Evolutionary conservation across 2,329 filamentous ascomycete genomes (phyloP), one percentile per base, ranked within the genome.

Genomic region (Fusarium gaditjirri): DNA sequence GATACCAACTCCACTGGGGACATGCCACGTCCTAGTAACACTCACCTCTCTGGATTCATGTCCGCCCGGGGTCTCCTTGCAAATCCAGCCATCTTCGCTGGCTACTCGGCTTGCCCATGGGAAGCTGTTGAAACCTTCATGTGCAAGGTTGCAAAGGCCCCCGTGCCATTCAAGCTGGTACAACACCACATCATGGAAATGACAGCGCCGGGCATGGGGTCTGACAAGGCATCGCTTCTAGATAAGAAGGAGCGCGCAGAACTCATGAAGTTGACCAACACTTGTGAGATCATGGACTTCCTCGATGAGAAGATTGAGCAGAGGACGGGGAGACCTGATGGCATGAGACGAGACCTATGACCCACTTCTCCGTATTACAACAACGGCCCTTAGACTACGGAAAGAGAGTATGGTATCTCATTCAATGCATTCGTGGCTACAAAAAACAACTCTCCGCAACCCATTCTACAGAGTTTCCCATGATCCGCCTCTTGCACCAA

Each of bases 111-210:
- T 27, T 91, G 90, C 68, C 87, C 90, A 4, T 90, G 88, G 87
- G 85, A 88, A 52, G 90, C 88, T 3, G 86, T 93, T 29, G 88
- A 90, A 76, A 80, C 83, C 19, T 92, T 93, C 78, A 83, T 93
- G 82, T 86, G 83, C 65, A 86, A 88, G 65, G 86, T 86, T 14
- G 85, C 88, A 14, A 83, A 84, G 42, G 84, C 84, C 3, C 90
- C 91, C 10, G 82, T 93, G 33, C 90, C 90, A 4, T 86, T 89
- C 70, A 90, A 91, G 78, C 81, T 93, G 46, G 86, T 88, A 9
- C 83, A 90, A 62, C 91, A 93, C 78, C 91, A 93, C 78, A 78
- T 93, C 33, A 85, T 84, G 62, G 90, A 93, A 81, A 93, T 93
- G 91, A 87, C 85, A 71, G 85, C 83, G 3, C 86, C 88, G 8